Conservation (phyloP, 1,284 basidiomycete species). For the Rhizoctonia solani region DNA sequence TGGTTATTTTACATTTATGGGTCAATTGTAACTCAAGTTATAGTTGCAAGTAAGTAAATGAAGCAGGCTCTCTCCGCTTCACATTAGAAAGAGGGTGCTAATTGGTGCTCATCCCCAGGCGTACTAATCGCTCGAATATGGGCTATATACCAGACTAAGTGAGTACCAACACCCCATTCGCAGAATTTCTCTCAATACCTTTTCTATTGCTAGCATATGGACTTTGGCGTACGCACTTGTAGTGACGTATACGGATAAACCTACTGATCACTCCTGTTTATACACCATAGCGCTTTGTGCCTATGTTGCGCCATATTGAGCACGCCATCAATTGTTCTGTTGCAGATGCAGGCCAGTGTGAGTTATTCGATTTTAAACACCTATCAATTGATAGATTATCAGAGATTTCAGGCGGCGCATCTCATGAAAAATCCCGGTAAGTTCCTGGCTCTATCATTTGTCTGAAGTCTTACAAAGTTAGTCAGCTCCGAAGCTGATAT, state of each 20-base stretch:
- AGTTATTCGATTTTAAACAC: neutral
- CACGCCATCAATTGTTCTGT: neutral
- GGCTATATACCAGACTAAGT: slow-evolving; percentile 12
- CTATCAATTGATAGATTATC: too few species aligned
- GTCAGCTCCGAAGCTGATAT: neutral
- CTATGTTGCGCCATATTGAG: neutral
- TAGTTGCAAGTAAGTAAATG: slow-evolving; percentile 17
- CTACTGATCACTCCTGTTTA: too few species aligned
- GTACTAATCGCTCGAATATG: slow-evolving; percentile 8
- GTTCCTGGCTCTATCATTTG: neutral
- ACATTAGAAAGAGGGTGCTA: neutral
- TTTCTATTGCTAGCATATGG: too few species aligned
- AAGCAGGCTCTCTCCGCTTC: neutral
- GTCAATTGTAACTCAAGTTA: slow-evolving; percentile 13
- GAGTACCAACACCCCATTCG: neutral
- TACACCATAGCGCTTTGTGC: neutral
- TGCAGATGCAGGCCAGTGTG: slow-evolving; percentile 3
- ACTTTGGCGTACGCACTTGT: too few species aligned
- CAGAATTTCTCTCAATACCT: neutral
- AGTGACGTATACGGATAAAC: too few species aligned
- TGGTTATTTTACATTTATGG: slow-evolving; percentile 30
- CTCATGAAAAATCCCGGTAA: slow-evolving; percentile 8
- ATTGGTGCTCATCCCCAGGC: neutral
- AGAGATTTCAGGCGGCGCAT: too few species aligned
- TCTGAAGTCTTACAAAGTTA: neutral